Base-by-base conservation (phyloP, 768 basidiomycete species). In the Multifurca ochricompacta region DNA sequence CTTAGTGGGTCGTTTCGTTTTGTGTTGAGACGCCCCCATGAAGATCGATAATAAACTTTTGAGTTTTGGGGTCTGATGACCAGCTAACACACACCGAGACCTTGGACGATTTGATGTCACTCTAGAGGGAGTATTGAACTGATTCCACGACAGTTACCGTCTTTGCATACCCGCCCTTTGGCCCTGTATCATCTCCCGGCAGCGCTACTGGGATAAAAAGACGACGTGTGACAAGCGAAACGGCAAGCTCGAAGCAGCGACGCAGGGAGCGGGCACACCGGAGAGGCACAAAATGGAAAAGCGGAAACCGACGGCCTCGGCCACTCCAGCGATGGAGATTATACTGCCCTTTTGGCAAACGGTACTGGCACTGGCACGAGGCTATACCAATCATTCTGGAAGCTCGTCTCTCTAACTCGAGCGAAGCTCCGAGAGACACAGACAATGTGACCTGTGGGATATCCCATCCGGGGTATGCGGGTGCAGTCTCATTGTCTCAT, bases 51-150 rank as follows among this genome's bases (percentile, higher is more conserved):
- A 41, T 51, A 41, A 28, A 23, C 50, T 51, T 51, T 51, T 56
- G 50, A 52, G 49, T 51, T 52, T 48, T 18, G 25, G 44, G 50
- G 44, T 50, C 30, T 51, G 31, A n/a, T 51, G 44, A 23, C 27
- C 9, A 14, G 44, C 39, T 37, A 6, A 47, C 32, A 48, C 53
- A 16, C 19, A 42, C 32, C 35, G 34, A 31, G 23, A 42, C 30
- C 30, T 23, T 46, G 18, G 35, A 45, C 25, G 19, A 36, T 25
- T 44, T 44, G 36, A 53, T 37, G 25, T 34, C 43, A 45, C 50
- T 19, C 36, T 31, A 25, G 11, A 2, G 30, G 40, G 14, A 41
- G 44, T 7, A 16, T 14, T 16, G n/a, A 16, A 16, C 6, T 9
- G 11, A 31, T 32, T 35, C 21, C 3, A 27, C 8, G 44, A 21